Evolutionary conservation across 768 basidiomycete genomes (phyloP), one percentile per base, ranked within the genome.

Genomic region (Lactifluus hygrophoroides): DNA sequence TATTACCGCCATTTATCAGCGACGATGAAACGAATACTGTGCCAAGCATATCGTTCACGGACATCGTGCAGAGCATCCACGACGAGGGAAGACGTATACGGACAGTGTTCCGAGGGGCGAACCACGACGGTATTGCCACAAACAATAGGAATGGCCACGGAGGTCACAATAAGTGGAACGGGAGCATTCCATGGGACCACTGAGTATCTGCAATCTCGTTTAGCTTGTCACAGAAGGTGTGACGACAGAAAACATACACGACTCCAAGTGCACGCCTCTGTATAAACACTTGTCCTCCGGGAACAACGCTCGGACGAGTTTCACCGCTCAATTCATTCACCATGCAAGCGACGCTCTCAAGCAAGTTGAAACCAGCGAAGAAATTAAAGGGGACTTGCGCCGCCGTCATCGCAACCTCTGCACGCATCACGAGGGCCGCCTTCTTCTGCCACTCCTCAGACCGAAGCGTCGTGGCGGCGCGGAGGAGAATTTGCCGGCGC

Each of bases 151-250:
- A 76, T 63, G 1, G 72, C 73, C 14, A 79, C 66, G 0, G 80
- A 76, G 17, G 78, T 69, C 16, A 82, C 54, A 0, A 77, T 71
- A 14, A 84, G 69, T 2, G 66, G 63, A 8, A 77, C 61, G 0
- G 82, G 79, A 2, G 76, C 77, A 62, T 83, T 83, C 82, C 81
- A 83, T 0, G 82, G 80, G 1, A 76, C 72, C 2, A 82, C 79
- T 3, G 76, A 75, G 53, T 80, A 73, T 21, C 80, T 82, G 60
- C 27, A 5, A 23, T 21, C 10, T 27, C 7, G 42, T 49, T 40
- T 23, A 58, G 51, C 32, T 3, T 30, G n/a, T 17, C 27, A 17
- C 23, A 32, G n/a, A 54, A 51, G 23, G 45, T 27, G 17, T 23
- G 5, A 37, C 21, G 38, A n/a, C n/a, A n/a, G n/a, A 32, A 43